Evolutionary conservation across 352 stramenopile genomes (phyloP).

Genomic region (Peronospora destructor): DNA sequence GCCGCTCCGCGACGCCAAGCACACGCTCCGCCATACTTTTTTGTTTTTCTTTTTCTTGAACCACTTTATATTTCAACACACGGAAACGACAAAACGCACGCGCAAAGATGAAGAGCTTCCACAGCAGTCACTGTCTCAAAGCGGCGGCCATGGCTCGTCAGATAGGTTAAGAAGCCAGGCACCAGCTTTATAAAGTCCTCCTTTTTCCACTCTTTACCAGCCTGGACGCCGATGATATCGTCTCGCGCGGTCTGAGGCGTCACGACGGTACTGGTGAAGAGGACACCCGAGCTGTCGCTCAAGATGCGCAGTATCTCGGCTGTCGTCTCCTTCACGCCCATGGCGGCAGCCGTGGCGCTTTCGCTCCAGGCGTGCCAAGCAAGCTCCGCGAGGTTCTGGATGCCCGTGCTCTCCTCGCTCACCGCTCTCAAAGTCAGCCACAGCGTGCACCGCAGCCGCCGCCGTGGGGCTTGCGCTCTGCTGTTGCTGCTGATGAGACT

Average conservation of each 20-base stretch:
- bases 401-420: slow-evolving; percentile 10
- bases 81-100: slow-evolving; percentile 37
- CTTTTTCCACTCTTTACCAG: slow-evolving; percentile 17
- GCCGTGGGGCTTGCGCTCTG: slow-evolving; percentile 15
- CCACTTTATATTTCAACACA: slow-evolving; percentile 22
- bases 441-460: slow-evolving; percentile 12
- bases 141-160: slow-evolving; percentile 24
- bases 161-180: slow-evolving; percentile 30
- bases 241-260: slow-evolving; percentile 5
- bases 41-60: slow-evolving; percentile 26
- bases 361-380: slow-evolving; percentile 29
- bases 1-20: slow-evolving; percentile 14
- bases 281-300: slow-evolving; percentile 19
- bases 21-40: slow-evolving; percentile 21
- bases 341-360: slow-evolving; percentile 24
- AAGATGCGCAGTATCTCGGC: slow-evolving; percentile 10
- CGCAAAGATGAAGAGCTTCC: slow-evolving; percentile 37
- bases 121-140: slow-evolving; percentile 29
- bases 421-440: slow-evolving; percentile 31
- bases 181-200: slow-evolving; percentile 31
- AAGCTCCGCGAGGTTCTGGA: slow-evolving; percentile 20
- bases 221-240: slow-evolving; percentile 5
- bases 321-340: slow-evolving; percentile 20
- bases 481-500: too few species aligned
- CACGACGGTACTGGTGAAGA: slow-evolving; percentile 30